Conservation (phyloP, 768 basidiomycete species). For the Leccinum variicolor region DNA sequence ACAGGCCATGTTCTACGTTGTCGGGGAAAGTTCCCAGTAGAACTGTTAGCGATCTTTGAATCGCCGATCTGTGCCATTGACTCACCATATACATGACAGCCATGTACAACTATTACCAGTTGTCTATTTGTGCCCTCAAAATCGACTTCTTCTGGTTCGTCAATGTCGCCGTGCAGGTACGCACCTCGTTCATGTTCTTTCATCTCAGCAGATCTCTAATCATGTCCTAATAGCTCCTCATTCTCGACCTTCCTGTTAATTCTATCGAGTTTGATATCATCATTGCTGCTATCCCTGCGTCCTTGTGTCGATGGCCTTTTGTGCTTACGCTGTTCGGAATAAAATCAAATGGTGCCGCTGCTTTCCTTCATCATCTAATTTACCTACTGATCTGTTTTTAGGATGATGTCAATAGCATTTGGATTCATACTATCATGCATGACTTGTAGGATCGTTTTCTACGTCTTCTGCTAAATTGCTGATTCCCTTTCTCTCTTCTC, state of each 20-base stretch:
- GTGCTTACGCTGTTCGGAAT: slow-evolving; percentile 68
- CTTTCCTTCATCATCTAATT: not conserved
- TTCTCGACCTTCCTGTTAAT: slow-evolving; percentile 59
- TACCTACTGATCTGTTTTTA: not conserved
- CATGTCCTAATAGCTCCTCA: slow-evolving; percentile 57
- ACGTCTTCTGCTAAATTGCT: not conserved
- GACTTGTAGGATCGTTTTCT: slow-evolving; percentile 50
- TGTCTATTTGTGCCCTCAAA: slow-evolving; percentile 82
- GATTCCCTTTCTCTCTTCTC: slow-evolving; percentile 1
- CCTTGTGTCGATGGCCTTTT: slow-evolving; percentile 58
- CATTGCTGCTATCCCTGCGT: slow-evolving; percentile 78
- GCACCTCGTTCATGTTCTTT: not conserved
- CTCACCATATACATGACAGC: slow-evolving; percentile 37
- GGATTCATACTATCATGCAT: slow-evolving; percentile 72
- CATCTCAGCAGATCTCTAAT: not conserved
- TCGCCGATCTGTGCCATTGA: not conserved
- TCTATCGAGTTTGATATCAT: slow-evolving; percentile 80
- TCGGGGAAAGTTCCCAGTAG: slow-evolving; percentile 82
- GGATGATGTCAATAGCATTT: slow-evolving; percentile 72
- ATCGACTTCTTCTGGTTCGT: slow-evolving; percentile 87
- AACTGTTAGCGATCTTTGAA: slow-evolving; percentile 52
- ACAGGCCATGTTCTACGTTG: slow-evolving; percentile 89
- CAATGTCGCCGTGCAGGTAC: slow-evolving; percentile 81
- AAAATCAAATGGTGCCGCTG: slow-evolving; percentile 74
- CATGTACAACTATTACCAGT: slow-evolving; percentile 88